Base-by-base conservation (phyloP, 768 basidiomycete genomes). In the Calocybe cyanea region DNA sequence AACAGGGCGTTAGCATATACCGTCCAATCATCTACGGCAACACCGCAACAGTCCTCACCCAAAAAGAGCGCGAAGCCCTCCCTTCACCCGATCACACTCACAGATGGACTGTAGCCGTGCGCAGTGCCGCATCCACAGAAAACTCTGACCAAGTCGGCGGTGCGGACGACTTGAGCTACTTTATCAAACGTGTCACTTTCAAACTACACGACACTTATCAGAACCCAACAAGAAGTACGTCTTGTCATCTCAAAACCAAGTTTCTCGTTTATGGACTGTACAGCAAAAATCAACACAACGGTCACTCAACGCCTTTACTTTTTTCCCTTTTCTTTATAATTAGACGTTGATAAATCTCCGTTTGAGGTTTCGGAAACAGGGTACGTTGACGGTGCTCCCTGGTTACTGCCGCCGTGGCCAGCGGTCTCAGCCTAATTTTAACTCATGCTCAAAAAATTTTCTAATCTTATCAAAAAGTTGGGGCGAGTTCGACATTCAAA, bases 401-500 rank as follows among this genome's bases (percentile, higher is more conserved):
- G 11, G 25, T 24, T 40, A 13, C 33, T 7, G 11, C 25, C n/a
- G 38, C 18, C 25, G 2, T 45, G 24, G 34, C 25, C 7, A 7
- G 11, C 10, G 14, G 14, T 5, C 34, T 35, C n/a, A 35, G 25
- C 25, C 5, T 6, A 2, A 18, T 25, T 30, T 30, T 24, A n/a
- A n/a, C n/a, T n/a, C 28, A 33, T 17, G 8, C 38, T 41, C n/a
- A 32, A 8, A 19, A 24, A 23, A 38, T 13, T 13, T 25, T 30
- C 10, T 43, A 36, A 28, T 45, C 1, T 32, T 33, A 17, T 9
- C 18, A 15, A 1, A 32, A 40, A 91, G 88, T 38, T 99, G 96
- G 96, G 96, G 96, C 54, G 96, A 99, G 70, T 99, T 99, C 67
- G 92, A 96, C 59, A 87, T 98, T 52, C 81, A 86, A 58, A 94